Percentiles rank a stretch among this genome's conserved stretches.
Evolutionary conservation across 352 stramenopile genomes (phyloP).

Genomic region (Phytophthora vignae): DNA sequence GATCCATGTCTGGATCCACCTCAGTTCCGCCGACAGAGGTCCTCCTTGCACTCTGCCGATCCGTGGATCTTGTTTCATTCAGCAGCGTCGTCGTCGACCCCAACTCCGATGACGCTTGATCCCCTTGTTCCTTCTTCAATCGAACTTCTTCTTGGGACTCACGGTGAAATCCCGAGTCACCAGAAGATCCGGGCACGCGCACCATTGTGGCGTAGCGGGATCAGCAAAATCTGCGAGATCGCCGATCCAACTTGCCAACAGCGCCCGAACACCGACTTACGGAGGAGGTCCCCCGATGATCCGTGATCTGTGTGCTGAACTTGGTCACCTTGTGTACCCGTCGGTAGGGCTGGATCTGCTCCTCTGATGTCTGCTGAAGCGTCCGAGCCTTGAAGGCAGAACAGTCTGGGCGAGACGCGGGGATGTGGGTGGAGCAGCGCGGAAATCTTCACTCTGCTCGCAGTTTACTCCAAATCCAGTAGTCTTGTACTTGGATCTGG

Average conservation of each 20-base stretch:
- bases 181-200: too few relatives aligned
- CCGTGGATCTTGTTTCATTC: conserved; percentile 7
- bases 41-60: conserved; percentile 1
- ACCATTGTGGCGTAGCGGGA: conserved; percentile 14
- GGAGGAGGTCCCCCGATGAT: neutral
- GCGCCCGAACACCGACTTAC: neutral
- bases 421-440: too few relatives aligned
- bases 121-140: too few relatives aligned
- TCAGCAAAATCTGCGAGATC: neutral
- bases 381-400: too few relatives aligned
- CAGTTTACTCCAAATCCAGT: too few relatives aligned
- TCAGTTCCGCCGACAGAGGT: neutral
- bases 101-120: neutral
- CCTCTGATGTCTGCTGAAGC: neutral
- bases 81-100: conserved; percentile 28
- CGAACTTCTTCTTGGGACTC: too few relatives aligned
- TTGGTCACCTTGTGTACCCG: conserved; percentile 1
- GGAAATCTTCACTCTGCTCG: too few relatives aligned
- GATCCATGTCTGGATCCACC: neutral
- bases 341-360: neutral
- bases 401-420: too few relatives aligned
- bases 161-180: too few relatives aligned
- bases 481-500: too few relatives aligned
- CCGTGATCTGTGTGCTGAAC: neutral
- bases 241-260: neutral